Percentiles rank a stretch among this genome's conserved stretches.
phyloP scores from a whole-genome alignment of 2,329 filamentous ascomycete genomes.

The Zelopaecilomyces penicillatus region DNA sequence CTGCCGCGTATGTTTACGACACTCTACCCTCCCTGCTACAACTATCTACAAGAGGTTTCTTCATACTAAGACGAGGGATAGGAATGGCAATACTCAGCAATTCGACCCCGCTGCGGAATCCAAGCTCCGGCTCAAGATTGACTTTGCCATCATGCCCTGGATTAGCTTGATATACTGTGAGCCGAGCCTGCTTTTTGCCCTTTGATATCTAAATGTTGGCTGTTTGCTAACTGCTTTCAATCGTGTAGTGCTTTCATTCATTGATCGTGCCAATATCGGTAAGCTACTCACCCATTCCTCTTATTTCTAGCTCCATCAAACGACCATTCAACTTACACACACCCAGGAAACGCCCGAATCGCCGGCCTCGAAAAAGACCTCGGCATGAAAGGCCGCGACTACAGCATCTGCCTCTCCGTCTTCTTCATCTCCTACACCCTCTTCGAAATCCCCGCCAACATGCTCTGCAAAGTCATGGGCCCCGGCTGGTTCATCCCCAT shows the following conservation, averaged over 20 bases:
- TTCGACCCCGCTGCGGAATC: conserved; percentile 48
- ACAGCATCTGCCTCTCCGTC: conserved; percentile 51
- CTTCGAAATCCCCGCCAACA: conserved; percentile 55
- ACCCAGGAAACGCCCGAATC: conserved; percentile 47
- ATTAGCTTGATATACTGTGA: conserved; percentile 55
- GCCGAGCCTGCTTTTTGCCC: conserved; percentile 31
- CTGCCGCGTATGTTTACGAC: too few relatives aligned
- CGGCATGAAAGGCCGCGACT: conserved; percentile 46
- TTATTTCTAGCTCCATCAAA: not conserved
- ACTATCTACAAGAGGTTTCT: too few relatives aligned
- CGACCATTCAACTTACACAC: too few relatives aligned
- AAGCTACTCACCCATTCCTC: conserved; percentile 10
- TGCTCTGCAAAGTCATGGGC: conserved; percentile 55
- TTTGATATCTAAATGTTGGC: not conserved
- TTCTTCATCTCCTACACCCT: conserved; percentile 60
- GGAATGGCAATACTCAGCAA: too few relatives aligned
- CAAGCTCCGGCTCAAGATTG: conserved; percentile 53
- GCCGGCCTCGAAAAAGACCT: conserved; percentile 50
- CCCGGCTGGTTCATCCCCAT: conserved; percentile 57
- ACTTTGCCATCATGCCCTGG: conserved; percentile 54
- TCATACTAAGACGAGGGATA: too few relatives aligned
- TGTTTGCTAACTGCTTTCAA: not conserved
- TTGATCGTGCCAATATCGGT: conserved; percentile 61
- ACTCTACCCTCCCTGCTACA: too few relatives aligned
- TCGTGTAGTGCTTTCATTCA: conserved; percentile 34